phyloP scores from a whole-genome alignment of 305 asterid species.

The Stenogyne calaminthoides region DNA sequence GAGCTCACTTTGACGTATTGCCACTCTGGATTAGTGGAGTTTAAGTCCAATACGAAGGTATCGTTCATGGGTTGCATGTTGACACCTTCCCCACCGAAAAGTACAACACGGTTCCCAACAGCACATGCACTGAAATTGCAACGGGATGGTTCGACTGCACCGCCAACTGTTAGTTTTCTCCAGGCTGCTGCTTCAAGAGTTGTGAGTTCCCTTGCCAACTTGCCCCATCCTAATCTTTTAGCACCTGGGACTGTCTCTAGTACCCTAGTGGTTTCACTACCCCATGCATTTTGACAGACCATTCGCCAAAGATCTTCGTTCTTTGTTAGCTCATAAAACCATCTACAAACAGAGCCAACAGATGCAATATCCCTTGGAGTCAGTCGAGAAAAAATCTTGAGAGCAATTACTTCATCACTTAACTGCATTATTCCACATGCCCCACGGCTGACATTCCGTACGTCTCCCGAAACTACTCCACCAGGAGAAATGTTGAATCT shows the following conservation, averaged over 20 bases:
- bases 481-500: conserved; percentile 51
- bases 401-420: conserved; percentile 71
- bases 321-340: conserved; percentile 63
- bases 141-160: conserved; percentile 90
- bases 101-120: conserved; percentile 87
- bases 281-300: conserved; percentile 91
- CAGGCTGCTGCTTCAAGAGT: conserved; percentile 88
- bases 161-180: conserved; percentile 80
- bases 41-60: conserved; percentile 79
- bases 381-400: conserved; percentile 63
- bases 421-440: conserved; percentile 66
- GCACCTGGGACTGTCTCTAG: conserved; percentile 77
- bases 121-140: conserved; percentile 98
- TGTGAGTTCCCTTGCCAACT: conserved; percentile 84
- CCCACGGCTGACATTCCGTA: conserved; percentile 46
- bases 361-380: conserved; percentile 86
- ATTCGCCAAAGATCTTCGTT: conserved; percentile 85
- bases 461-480: conserved; percentile 40
- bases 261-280: conserved; percentile 74
- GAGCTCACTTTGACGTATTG: conserved; percentile 72
- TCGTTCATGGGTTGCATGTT: conserved; percentile 96
- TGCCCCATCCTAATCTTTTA: conserved; percentile 76
- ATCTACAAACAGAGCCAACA: conserved; percentile 66
- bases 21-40: conserved; percentile 79
- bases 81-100: conserved; percentile 95